Conservation (phyloP, 345 rosid genomes). For the Lepidium africanum region DNA sequence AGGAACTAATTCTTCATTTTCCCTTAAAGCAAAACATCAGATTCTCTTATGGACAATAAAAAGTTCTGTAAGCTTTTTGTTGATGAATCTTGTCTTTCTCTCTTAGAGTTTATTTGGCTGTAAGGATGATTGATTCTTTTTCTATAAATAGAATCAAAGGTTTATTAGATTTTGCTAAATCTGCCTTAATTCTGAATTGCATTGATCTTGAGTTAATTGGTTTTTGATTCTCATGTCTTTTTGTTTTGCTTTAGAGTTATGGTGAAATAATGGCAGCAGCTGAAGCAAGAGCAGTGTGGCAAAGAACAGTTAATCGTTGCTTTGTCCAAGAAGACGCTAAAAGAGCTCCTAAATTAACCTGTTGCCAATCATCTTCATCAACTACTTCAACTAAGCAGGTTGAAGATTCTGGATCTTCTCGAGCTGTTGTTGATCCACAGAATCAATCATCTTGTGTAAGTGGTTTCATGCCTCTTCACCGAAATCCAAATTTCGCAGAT, state of each 20-base stretch:
- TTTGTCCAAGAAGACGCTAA: slow-evolving; percentile 98
- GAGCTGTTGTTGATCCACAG: slow-evolving; percentile 31
- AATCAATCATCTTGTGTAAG: slow-evolving; percentile 38
- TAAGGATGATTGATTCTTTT: not conserved
- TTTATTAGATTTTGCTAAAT: not conserved
- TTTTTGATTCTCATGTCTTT: not conserved
- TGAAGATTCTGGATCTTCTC: slow-evolving; percentile 48
- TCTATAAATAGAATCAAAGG: not conserved
- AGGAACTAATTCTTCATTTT: slow-evolving; percentile 17
- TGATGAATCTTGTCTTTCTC: slow-evolving; percentile 20
- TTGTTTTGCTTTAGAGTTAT: slow-evolving; percentile 7
- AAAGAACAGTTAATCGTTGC: slow-evolving; percentile 82
- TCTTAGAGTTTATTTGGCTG: not conserved
- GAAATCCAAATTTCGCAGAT: slow-evolving; percentile 40
- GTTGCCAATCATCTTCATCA: slow-evolving; percentile 60
- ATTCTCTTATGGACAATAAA: slow-evolving; percentile 1
- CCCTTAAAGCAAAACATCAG: slow-evolving; percentile 19
- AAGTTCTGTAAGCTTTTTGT: not conserved
- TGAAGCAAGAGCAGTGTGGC: slow-evolving; percentile 92
- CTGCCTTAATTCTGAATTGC: not conserved
- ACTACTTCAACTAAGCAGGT: slow-evolving; percentile 43
- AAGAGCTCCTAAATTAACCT: slow-evolving; percentile 92
- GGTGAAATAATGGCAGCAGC: slow-evolving; percentile 67
- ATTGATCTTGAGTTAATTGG: not conserved
- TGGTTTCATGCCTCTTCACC: slow-evolving; percentile 54